These are phyloP conservation scores for Plasmodium fragile DNA, from an alignment of 169 alveolate genomes.

Conservation along the genomic window DNA sequence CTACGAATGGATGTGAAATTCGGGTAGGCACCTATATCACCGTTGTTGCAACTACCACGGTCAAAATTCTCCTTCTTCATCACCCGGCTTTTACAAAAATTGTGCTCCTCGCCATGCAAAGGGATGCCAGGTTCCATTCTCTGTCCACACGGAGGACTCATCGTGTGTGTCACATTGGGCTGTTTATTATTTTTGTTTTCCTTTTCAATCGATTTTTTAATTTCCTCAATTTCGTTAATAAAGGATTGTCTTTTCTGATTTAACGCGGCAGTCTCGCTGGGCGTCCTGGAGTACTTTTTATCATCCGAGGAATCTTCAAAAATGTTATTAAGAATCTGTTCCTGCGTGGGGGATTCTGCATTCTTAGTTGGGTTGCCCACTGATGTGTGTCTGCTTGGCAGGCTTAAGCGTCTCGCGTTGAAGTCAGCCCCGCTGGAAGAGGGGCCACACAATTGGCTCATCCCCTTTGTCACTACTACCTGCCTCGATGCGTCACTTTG, in stretches of 20 bases:
- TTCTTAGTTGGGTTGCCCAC: background rate
- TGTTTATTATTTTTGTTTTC: constrained; percentile 3
- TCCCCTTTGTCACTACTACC: background rate
- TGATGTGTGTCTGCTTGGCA: background rate
- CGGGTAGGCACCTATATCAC: background rate
- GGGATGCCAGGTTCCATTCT: background rate
- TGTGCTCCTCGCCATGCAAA: background rate
- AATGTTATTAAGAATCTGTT: background rate
- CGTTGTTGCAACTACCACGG: background rate
- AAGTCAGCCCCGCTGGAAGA: background rate
- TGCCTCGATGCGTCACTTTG: background rate
- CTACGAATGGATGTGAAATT: constrained; percentile 1
- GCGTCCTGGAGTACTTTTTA: background rate
- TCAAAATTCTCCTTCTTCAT: background rate
- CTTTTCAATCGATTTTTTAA: constrained; percentile 31
- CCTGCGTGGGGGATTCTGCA: background rate
- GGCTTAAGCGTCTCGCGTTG: background rate
- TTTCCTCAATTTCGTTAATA: constrained; percentile 26
- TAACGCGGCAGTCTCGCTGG: background rate
- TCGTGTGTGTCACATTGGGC: background rate
- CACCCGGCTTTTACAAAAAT: background rate
- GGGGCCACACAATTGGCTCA: background rate
- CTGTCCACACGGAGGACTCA: background rate
- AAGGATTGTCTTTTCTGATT: constrained; percentile 19
- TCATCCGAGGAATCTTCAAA: background rate